Conservation (phyloP, 331 rosid species). For the Saraca asoca region DNA sequence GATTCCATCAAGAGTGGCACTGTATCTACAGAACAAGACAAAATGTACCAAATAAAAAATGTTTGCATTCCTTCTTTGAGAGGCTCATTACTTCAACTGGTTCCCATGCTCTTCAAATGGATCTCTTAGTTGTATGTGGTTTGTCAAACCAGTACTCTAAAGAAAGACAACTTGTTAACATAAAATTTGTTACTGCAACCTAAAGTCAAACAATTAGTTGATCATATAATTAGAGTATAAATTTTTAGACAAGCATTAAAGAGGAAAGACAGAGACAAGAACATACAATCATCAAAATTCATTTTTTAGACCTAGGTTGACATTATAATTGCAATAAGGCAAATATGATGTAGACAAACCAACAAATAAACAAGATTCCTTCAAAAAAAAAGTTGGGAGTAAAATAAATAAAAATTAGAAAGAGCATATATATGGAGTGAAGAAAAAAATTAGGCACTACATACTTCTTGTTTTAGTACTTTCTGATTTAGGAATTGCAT, state of each 20-base stretch:
- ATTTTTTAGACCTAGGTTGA: slow-evolving; percentile 6
- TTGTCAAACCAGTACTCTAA: slow-evolving; percentile 6
- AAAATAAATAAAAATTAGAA: too few species aligned
- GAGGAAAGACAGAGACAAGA: not conserved
- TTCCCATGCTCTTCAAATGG: not conserved
- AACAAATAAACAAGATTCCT: not conserved
- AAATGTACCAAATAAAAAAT: slow-evolving; percentile 24
- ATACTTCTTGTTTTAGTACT: slow-evolving; percentile 43
- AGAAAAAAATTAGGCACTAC: not conserved
- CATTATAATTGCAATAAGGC: not conserved
- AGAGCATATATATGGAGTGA: too few species aligned
- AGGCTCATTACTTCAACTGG: not conserved
- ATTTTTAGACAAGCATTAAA: slow-evolving; percentile 4
- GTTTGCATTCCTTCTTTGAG: not conserved
- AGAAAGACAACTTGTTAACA: not conserved
- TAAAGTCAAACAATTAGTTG: slow-evolving; percentile 3
- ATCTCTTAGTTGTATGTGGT: too few species aligned
- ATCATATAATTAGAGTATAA: slow-evolving; percentile 2
- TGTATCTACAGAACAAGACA: slow-evolving; percentile 46
- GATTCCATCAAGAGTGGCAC: slow-evolving; percentile 66
- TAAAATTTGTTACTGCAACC: slow-evolving; percentile 1
- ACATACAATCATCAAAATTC: not conserved
- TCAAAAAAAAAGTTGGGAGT: not conserved
- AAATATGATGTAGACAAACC: not conserved
- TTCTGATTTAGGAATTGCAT: slow-evolving; percentile 43